These are phyloP conservation scores for Hyparrhenia diplandra DNA, from an alignment of 176 grass and related monocot species.

Conservation along the genomic window DNA sequence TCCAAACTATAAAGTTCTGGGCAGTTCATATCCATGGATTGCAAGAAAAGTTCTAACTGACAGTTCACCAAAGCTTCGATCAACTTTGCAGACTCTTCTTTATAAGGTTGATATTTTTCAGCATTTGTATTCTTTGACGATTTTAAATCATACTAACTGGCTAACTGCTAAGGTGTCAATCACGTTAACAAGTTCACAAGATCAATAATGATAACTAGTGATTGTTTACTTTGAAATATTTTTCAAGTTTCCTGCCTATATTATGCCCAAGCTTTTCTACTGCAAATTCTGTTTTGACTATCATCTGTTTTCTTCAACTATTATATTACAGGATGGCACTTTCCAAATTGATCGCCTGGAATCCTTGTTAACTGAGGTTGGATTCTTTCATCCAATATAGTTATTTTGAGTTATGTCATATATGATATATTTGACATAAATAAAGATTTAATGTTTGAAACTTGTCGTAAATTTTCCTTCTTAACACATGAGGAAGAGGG, in stretches of 20 bases:
- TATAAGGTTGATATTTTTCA: conserved; percentile 58
- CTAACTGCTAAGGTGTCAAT: background rate
- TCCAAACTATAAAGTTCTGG: conserved; percentile 94
- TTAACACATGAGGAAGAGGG: conserved; percentile 7
- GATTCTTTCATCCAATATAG: conserved; percentile 18
- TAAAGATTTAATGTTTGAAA: conserved; percentile 10
- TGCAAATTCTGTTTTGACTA: conserved; percentile 22
- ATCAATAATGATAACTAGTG: background rate
- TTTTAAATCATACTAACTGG: background rate
- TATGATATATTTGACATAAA: background rate
- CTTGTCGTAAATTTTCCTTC: background rate
- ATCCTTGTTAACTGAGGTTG: conserved; percentile 86
- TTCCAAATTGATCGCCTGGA: conserved; percentile 96
- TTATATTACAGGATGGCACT: conserved; percentile 58
- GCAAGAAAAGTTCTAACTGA: conserved; percentile 99
- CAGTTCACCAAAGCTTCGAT: conserved; percentile 77
- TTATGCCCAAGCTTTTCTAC: conserved; percentile 17
- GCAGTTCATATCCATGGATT: conserved; percentile 99
- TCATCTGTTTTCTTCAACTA: conserved; percentile 19
- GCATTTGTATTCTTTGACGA: conserved; percentile 3
- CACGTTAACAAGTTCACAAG: conserved; percentile 10
- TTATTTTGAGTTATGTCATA: conserved; percentile 5
- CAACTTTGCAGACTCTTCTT: conserved; percentile 80
- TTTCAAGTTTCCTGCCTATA: background rate
- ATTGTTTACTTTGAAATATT: background rate